Evolutionary conservation across 2,329 filamentous ascomycete species (phyloP).

Genomic region (Aspergillus ochraceus): DNA sequence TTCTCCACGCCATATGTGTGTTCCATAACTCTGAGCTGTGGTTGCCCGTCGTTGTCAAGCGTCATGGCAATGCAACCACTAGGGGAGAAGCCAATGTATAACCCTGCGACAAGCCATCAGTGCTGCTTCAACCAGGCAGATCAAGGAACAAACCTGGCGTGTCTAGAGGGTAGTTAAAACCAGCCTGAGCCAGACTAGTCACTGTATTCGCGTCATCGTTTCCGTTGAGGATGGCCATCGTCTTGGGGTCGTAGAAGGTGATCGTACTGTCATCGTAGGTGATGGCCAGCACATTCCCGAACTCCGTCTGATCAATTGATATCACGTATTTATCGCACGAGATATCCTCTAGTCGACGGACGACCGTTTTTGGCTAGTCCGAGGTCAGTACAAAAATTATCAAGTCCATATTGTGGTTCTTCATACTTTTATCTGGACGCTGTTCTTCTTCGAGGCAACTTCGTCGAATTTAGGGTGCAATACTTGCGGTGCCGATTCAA

Average conservation of each 20-base stretch:
- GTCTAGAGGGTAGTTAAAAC: constrained; percentile 69
- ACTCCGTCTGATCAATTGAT: constrained; percentile 65
- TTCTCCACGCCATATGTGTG: constrained; percentile 40
- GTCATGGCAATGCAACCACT: constrained; percentile 42
- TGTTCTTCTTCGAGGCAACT: constrained; percentile 65
- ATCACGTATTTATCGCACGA: constrained; percentile 70
- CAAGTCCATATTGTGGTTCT: background rate
- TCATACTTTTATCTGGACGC: constrained; percentile 41
- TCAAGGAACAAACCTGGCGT: constrained; percentile 55
- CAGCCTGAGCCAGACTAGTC: constrained; percentile 71
- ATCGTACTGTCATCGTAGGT: constrained; percentile 77
- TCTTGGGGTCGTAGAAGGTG: constrained; percentile 74
- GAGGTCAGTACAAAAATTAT: constrained; percentile 17
- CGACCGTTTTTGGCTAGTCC: constrained; percentile 46
- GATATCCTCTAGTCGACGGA: constrained; percentile 68
- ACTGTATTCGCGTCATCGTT: constrained; percentile 66
- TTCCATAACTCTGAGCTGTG: constrained; percentile 40
- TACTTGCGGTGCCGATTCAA: constrained; percentile 63
- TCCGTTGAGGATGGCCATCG: constrained; percentile 67
- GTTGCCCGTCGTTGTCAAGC: constrained; percentile 40
- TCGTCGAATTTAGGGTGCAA: constrained; percentile 78
- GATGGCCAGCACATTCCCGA: constrained; percentile 70
- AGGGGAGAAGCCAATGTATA: constrained; percentile 45
- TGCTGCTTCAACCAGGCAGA: background rate
- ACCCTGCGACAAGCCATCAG: constrained; percentile 26